These are phyloP conservation scores for Nakaseomyces kungkrabaensis DNA, from an alignment of 1,139 yeast genomes.

Conservation along the genomic window DNA sequence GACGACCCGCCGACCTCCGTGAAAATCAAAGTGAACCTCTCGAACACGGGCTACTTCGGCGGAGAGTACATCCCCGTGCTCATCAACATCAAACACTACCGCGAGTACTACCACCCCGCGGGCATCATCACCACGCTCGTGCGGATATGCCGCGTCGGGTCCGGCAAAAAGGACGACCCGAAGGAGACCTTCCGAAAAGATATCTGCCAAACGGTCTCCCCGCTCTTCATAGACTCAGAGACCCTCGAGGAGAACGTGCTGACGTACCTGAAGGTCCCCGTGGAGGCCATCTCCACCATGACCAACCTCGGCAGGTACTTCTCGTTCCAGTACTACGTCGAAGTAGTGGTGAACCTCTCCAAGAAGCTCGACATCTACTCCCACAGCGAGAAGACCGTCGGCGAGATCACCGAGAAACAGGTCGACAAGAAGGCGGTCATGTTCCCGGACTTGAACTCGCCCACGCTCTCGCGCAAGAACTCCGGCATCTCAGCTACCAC, in stretches of 20 bases:
- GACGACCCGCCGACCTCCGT: constrained; percentile 27
- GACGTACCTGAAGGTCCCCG: constrained; percentile 62
- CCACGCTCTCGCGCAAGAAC: background rate
- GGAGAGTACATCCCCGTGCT: constrained; percentile 74
- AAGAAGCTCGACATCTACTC: constrained; percentile 33
- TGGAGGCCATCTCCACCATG: constrained; percentile 80
- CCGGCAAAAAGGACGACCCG: constrained; percentile 48
- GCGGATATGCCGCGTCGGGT: constrained; percentile 67
- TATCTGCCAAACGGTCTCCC: constrained; percentile 64
- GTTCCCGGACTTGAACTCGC: background rate
- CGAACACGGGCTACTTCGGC: constrained; percentile 61
- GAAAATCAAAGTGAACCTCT: constrained; percentile 47
- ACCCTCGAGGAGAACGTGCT: constrained; percentile 49
- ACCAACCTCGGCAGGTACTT: constrained; percentile 56
- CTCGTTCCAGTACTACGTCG: constrained; percentile 76
- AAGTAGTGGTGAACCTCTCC: constrained; percentile 64
- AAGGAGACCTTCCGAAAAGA: constrained; percentile 80
- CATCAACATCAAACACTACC: constrained; percentile 56
- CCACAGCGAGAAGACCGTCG: constrained; percentile 7
- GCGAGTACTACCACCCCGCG: constrained; percentile 57
- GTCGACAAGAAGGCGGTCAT: background rate
- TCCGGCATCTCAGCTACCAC: background rate
- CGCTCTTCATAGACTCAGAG: constrained; percentile 67
- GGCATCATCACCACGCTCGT: constrained; percentile 76
- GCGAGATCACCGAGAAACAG: background rate